Conservation (phyloP, 2,329 filamentous ascomycete genomes). For the Colletotrichum spaethianum region DNA sequence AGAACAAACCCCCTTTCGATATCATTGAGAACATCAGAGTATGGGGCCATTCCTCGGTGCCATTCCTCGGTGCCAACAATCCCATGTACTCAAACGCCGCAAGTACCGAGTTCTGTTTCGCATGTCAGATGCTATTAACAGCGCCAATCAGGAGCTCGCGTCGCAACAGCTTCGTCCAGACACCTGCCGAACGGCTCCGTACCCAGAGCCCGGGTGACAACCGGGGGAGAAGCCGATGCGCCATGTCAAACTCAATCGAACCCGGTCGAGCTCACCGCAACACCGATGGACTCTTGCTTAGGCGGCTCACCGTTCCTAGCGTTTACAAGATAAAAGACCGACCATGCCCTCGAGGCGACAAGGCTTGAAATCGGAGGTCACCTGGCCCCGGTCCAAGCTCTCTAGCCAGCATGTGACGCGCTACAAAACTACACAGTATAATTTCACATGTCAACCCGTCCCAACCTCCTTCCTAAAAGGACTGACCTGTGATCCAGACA, state of each 20-base stretch:
- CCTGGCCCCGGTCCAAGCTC: constrained; percentile 16
- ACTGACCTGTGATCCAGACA: neutral
- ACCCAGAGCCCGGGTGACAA: neutral
- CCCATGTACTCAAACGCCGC: constrained; percentile 3
- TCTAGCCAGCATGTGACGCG: constrained; percentile 33
- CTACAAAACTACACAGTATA: constrained; percentile 1
- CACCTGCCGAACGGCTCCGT: constrained; percentile 9
- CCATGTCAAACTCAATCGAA: neutral
- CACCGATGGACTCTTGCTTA: neutral
- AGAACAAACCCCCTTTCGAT: neutral
- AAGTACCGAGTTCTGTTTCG: constrained; percentile 26
- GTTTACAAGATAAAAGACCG: neutral
- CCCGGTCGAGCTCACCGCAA: neutral
- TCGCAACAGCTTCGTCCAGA: neutral
- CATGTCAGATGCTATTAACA: constrained; percentile 31
- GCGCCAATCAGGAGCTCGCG: constrained; percentile 36
- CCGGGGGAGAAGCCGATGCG: neutral
- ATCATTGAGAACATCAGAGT: neutral
- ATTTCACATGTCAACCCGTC: constrained; percentile 6
- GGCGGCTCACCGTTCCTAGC: neutral
- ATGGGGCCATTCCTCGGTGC: constrained; percentile 2
- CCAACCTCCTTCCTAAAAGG: neutral
- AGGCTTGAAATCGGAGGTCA: constrained; percentile 23
- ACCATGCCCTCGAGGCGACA: neutral
- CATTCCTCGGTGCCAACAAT: constrained; percentile 12